These are phyloP conservation scores for Coemansia sp. DNA, from an alignment of 192 early-diverging fungal genomes.

Conservation along the genomic window DNA sequence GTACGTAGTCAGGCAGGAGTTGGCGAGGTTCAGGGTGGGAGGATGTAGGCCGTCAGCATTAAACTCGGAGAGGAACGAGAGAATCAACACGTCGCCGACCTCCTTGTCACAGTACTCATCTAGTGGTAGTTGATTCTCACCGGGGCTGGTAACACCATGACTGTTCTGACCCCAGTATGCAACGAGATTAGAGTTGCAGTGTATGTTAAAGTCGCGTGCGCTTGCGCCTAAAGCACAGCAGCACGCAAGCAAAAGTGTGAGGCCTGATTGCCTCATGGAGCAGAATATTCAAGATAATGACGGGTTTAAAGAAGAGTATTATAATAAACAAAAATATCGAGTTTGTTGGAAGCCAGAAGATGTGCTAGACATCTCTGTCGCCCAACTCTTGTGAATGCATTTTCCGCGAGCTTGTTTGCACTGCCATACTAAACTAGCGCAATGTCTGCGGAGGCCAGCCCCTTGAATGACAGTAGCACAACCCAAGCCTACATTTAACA, in stretches of 20 bases:
- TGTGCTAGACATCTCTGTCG: neutral
- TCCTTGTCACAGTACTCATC: slow-evolving; percentile 63
- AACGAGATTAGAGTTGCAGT: slow-evolving; percentile 59
- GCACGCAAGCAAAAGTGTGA: slow-evolving; percentile 23
- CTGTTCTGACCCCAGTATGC: slow-evolving; percentile 67
- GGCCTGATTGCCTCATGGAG: slow-evolving; percentile 22
- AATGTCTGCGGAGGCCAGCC: neutral
- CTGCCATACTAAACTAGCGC: neutral
- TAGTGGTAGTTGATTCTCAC: slow-evolving; percentile 55
- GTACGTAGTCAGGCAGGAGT: slow-evolving; percentile 62
- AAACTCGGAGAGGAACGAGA: slow-evolving; percentile 70
- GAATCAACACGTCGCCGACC: slow-evolving; percentile 57
- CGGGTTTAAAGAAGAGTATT: neutral
- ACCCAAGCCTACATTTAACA: neutral
- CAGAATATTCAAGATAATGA: neutral
- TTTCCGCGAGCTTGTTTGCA: neutral
- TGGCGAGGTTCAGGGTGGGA: slow-evolving; percentile 70
- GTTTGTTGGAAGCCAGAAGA: neutral
- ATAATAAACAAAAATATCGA: neutral
- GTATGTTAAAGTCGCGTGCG: slow-evolving; percentile 54
- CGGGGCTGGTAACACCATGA: slow-evolving; percentile 53
- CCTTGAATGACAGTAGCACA: slow-evolving; percentile 10
- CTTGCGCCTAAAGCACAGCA: slow-evolving; percentile 3
- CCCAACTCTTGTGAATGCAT: neutral
- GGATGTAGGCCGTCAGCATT: slow-evolving; percentile 62